These are phyloP conservation scores for Breynia disticha DNA, from an alignment of 441 rosid species.

Conservation along the genomic window DNA sequence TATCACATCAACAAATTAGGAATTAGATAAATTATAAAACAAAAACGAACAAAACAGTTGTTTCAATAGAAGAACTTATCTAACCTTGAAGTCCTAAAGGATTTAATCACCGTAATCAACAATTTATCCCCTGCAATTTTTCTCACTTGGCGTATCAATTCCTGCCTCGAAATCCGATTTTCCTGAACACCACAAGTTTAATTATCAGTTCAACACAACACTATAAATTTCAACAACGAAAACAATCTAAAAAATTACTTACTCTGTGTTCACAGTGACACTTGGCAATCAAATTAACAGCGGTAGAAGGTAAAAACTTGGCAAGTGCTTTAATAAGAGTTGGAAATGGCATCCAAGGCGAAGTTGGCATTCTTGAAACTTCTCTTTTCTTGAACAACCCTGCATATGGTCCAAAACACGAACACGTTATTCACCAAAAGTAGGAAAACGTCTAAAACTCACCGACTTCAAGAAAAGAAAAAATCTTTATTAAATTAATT, in stretches of 20 bases:
- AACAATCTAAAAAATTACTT: conserved; percentile 6
- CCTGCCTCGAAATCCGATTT: conserved; percentile 48
- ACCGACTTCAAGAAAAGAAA: background rate
- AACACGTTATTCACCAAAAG: conserved; percentile 1
- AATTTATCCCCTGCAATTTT: conserved; percentile 58
- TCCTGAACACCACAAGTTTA: conserved; percentile 28
- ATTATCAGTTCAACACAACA: conserved; percentile 1
- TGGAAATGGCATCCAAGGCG: conserved; percentile 79
- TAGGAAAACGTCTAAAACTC: conserved; percentile 1
- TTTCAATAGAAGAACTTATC: background rate
- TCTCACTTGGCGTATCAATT: conserved; percentile 47
- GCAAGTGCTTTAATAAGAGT: conserved; percentile 52
- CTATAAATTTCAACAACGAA: background rate
- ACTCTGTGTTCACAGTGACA: conserved; percentile 48
- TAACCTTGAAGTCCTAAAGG: conserved; percentile 40
- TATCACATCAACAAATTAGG: too few relatives aligned
- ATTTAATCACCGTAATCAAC: conserved; percentile 55
- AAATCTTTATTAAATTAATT: background rate
- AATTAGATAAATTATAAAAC: too few relatives aligned
- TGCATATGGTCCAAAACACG: conserved; percentile 18
- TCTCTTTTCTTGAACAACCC: conserved; percentile 25
- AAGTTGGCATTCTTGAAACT: conserved; percentile 27
- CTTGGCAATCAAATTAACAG: conserved; percentile 36
- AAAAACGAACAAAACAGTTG: background rate
- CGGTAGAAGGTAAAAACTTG: conserved; percentile 39